phyloP scores from a whole-genome alignment of 345 rosid genomes.

The Lepidium sativum region DNA sequence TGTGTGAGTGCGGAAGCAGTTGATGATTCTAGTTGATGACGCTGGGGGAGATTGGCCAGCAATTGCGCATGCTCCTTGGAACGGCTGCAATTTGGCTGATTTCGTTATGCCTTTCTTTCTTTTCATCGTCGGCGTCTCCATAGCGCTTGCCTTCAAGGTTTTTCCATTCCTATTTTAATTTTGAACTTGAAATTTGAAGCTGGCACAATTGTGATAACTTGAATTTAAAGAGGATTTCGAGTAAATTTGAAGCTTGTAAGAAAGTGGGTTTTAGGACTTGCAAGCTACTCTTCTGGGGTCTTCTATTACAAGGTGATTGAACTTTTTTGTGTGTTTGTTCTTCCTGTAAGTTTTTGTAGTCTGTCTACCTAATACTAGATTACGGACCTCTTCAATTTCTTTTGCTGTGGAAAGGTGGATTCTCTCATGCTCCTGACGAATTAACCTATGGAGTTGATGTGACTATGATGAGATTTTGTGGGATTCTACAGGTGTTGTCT shows the following conservation, averaged over 20 bases:
- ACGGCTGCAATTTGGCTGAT: conserved; percentile 89
- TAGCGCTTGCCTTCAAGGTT: conserved; percentile 77
- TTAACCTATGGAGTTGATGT: conserved; percentile 75
- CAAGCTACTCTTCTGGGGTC: conserved; percentile 89
- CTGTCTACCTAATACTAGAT: background rate
- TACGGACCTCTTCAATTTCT: background rate
- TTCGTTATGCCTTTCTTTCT: conserved; percentile 93
- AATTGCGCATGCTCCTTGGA: conserved; percentile 86
- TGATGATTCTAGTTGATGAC: conserved; percentile 88
- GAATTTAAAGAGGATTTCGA: conserved; percentile 40
- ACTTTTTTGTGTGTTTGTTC: background rate
- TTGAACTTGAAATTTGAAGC: no score
- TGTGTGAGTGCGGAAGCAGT: conserved; percentile 21
- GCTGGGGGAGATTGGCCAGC: conserved; percentile 88
- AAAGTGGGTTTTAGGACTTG: conserved; percentile 56
- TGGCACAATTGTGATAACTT: background rate
- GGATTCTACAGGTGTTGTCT: conserved; percentile 75
- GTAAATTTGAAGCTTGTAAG: conserved; percentile 36
- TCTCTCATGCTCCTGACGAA: conserved; percentile 77
- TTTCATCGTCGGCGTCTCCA: conserved; percentile 86
- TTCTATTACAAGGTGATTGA: conserved; percentile 65
- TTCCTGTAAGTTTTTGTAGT: background rate
- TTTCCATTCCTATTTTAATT: no score
- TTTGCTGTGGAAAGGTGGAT: conserved; percentile 50
- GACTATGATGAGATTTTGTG: conserved; percentile 67